These are phyloP conservation scores for Magnolia changhungtana DNA, from an alignment of 164 flowering plant genomes.

Conservation along the genomic window DNA sequence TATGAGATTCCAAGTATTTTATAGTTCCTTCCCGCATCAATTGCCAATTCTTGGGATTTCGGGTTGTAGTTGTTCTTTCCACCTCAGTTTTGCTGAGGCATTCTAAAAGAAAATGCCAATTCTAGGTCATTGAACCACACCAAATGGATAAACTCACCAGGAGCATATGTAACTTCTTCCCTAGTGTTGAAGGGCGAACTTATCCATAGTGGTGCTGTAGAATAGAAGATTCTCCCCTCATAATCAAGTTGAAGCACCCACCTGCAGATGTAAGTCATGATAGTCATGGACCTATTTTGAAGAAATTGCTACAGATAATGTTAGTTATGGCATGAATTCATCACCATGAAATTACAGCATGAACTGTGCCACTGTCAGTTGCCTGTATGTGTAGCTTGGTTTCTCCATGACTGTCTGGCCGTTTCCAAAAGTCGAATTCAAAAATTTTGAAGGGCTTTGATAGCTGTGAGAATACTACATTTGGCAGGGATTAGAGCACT, in stretches of 20 bases:
- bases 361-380: slow-evolving; percentile 55
- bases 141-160: slow-evolving; percentile 29
- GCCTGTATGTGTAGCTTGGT: slow-evolving; percentile 51
- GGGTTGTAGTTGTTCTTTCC: too few species aligned
- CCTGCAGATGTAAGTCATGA: slow-evolving; percentile 38
- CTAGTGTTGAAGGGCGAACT: slow-evolving; percentile 14
- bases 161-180: slow-evolving; percentile 19
- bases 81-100: too few species aligned
- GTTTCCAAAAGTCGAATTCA: slow-evolving; percentile 92
- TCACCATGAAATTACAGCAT: slow-evolving; percentile 91
- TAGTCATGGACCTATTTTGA: not conserved
- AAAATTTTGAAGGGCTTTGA: slow-evolving; percentile 96
- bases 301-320: not conserved
- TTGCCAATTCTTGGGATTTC: too few species aligned
- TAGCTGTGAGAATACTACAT: slow-evolving; percentile 54
- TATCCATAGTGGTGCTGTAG: slow-evolving; percentile 87
- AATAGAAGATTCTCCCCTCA: slow-evolving; percentile 78
- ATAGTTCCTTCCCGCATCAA: too few species aligned
- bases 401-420: slow-evolving; percentile 82
- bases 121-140: not conserved
- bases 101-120: too few species aligned
- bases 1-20: too few species aligned
- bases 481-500: slow-evolving; percentile 30
- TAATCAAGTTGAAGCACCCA: slow-evolving; percentile 92
- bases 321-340: not conserved